Conservation (phyloP, 2,329 filamentous ascomycete genomes). For the Trichoderma sp. region DNA sequence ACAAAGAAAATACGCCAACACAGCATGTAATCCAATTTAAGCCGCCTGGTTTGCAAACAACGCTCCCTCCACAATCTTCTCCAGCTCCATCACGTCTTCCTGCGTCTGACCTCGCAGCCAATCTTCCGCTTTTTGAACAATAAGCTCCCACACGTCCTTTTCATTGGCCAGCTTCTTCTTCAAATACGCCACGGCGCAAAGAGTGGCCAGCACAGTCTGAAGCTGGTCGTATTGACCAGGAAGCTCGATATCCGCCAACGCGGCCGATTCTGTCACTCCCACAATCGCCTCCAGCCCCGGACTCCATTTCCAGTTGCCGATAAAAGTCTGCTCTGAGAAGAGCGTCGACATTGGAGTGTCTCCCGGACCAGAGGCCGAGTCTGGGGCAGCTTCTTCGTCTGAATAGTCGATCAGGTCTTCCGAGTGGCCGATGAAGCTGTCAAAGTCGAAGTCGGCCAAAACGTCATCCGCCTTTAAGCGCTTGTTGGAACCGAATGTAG, state of each 20-base stretch:
- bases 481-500: not conserved
- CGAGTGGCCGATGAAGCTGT: not conserved
- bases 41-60: not conserved
- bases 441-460: not conserved
- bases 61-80: conserved; percentile 24
- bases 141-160: conserved; percentile 63
- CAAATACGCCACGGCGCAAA: conserved; percentile 42
- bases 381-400: not conserved
- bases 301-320: conserved; percentile 38
- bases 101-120: conserved; percentile 46
- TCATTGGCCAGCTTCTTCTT: conserved; percentile 46
- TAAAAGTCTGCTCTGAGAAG: conserved; percentile 53
- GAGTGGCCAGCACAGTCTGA: conserved; percentile 33
- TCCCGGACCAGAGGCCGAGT: not conserved
- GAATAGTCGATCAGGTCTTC: not conserved
- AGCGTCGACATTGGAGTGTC: conserved; percentile 35
- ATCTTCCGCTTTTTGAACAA: conserved; percentile 59
- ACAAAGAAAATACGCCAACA: not conserved
- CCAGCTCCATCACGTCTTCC: conserved; percentile 25
- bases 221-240: conserved; percentile 18
- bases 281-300: conserved; percentile 34
- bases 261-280: conserved; percentile 27
- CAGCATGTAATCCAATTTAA: not conserved
- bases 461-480: not conserved
- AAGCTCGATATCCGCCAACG: conserved; percentile 14